phyloP scores from a whole-genome alignment of 345 rosid genomes.

The Turnera subulata region DNA sequence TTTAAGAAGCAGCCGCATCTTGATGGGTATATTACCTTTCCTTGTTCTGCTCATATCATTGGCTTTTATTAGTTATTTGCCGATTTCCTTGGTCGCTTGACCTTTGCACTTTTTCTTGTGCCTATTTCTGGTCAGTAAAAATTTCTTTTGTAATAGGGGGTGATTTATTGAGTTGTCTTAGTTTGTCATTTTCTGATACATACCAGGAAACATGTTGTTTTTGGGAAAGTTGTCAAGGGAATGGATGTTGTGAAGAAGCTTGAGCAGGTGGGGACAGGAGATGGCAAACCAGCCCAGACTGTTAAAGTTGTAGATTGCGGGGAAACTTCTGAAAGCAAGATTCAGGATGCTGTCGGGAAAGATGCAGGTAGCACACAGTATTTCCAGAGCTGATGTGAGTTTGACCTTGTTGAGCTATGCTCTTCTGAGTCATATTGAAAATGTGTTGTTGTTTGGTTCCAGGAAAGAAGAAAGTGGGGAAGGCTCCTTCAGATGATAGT shows the following conservation, averaged over 20 bases:
- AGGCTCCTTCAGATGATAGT: slow-evolving; percentile 44
- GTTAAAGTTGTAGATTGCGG: slow-evolving; percentile 80
- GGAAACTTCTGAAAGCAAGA: slow-evolving; percentile 48
- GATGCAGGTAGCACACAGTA: slow-evolving; percentile 44
- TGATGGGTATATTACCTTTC: slow-evolving; percentile 62
- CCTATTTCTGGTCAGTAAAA: too few species aligned
- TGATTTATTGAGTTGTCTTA: background rate
- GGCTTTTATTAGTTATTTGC: background rate
- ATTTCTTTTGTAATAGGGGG: background rate
- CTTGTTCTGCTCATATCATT: slow-evolving; percentile 15
- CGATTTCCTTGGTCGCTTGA: background rate
- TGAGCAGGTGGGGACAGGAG: slow-evolving; percentile 63
- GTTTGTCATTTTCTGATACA: background rate
- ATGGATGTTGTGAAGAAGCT: slow-evolving; percentile 73
- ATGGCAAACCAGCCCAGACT: slow-evolving; percentile 51
- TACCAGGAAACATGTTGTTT: slow-evolving; percentile 93
- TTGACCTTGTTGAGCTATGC: background rate
- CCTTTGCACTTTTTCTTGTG: background rate
- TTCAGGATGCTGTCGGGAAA: slow-evolving; percentile 41
- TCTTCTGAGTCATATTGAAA: too few species aligned
- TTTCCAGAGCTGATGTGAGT: background rate
- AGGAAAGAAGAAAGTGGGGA: slow-evolving; percentile 60
- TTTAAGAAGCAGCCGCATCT: slow-evolving; percentile 85
- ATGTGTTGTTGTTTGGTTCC: slow-evolving; percentile 17
- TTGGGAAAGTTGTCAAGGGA: slow-evolving; percentile 87